Base-by-base conservation (phyloP, 1,284 basidiomycete genomes). In the Ceratobasidium sp. region DNA sequence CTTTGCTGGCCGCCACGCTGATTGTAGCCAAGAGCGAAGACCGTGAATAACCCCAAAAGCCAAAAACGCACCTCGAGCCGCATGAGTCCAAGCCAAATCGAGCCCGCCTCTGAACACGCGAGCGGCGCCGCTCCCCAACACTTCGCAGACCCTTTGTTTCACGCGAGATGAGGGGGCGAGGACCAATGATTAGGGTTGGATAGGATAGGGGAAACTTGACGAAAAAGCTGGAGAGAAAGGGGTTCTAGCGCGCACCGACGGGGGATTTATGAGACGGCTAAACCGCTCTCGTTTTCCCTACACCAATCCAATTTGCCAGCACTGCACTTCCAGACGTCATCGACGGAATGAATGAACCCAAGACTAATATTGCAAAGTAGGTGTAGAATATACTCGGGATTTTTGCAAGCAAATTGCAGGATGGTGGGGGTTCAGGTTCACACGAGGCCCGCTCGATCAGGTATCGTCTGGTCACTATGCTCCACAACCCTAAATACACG, bases 361-460 rank as follows among this genome's bases (percentile, higher is more conserved):
- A 67, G 53, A 3, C 50, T 56, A 56, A 71, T 71, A 71, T 71
- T 71, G 66, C 66, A 71, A 71, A 59, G 66, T 33, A 71, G 44
- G 66, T 41, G 57, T 71, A 71, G 54, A 59, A 48, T 71, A 59
- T 57, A 71, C 53, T 71, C 66, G 66, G 66, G 66, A 71, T 71
- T 71, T 71, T 71, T 57, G 36, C 36, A 11, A 41, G 36, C 11
- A 41, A 41, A 41, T 19, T n/a, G n/a, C n/a, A n/a, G n/a, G 65
- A 67, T 54, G 41, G 45, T 24, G 41, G 53, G 8, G 62, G 45
- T 36, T 60, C 57, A 44, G 17, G 41, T 71, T 71, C 66, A 71
- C 66, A 71, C 66, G 66, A 71, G 66, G 66, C 66, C 66, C 53
- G 66, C 66, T 71, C 66, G 66, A 71, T 71, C 66, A 57, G 66